phyloP scores from a whole-genome alignment of 805 yeast genomes.

The Lipomyces anomalus region DNA sequence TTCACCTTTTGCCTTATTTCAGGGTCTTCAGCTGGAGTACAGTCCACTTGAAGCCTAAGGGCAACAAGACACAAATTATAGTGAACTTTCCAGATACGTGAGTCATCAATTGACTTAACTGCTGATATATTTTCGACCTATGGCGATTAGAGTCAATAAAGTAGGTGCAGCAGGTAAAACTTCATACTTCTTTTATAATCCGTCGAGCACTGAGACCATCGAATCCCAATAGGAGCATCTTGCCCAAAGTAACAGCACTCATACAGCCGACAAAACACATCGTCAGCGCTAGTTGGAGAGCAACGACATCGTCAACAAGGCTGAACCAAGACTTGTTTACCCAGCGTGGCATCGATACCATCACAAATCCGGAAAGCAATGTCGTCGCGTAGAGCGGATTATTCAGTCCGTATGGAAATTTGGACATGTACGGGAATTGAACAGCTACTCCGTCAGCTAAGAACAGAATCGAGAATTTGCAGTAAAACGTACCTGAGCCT shows the following conservation, averaged over 20 bases:
- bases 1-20: constrained; percentile 29
- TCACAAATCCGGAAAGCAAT: constrained; percentile 1
- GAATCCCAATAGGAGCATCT: constrained; percentile 42
- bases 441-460: constrained; percentile 7
- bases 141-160: too few relatives aligned
- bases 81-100: constrained; percentile 42
- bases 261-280: constrained; percentile 40
- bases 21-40: constrained; percentile 32
- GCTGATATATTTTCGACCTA: constrained; percentile 27
- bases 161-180: constrained; percentile 30
- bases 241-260: constrained; percentile 37
- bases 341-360: constrained; percentile 12
- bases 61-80: constrained; percentile 39
- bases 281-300: constrained; percentile 36
- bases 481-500: constrained; percentile 25
- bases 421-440: constrained; percentile 13
- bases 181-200: constrained; percentile 3
- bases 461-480: constrained; percentile 3
- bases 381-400: constrained; percentile 17
- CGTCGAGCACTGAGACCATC: constrained; percentile 34
- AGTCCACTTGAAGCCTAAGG: constrained; percentile 33
- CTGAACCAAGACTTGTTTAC: constrained; percentile 24
- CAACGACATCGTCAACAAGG: constrained; percentile 33
- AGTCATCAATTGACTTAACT: constrained; percentile 31
- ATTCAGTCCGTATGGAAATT: constrained; percentile 17